Conservation (phyloP, 78 protist species). For the Blattamonas nauphoetae region DNA sequence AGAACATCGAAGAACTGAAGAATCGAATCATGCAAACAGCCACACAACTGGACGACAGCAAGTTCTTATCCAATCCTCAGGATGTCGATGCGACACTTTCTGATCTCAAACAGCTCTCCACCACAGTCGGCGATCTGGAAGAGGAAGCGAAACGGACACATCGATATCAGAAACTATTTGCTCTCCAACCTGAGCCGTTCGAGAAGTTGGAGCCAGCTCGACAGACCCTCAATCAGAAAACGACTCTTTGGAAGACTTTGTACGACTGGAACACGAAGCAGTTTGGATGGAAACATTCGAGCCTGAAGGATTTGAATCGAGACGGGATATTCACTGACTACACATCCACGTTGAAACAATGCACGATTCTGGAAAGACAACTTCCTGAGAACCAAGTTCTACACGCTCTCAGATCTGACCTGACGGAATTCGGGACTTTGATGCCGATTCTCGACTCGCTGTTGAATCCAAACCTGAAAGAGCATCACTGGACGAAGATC, state of each 20-base stretch:
- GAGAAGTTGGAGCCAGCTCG: no score
- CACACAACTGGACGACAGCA: no score
- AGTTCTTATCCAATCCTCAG: no score
- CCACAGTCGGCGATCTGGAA: no score
- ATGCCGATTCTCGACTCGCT: conserved; percentile 29
- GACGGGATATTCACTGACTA: neutral
- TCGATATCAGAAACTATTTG: no score
- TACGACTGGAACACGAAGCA: conserved; percentile 4
- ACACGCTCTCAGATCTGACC: neutral
- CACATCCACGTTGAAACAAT: neutral
- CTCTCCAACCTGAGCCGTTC: no score
- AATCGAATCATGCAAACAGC: no score
- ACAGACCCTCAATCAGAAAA: no score
- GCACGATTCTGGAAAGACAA: neutral
- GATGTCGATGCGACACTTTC: no score
- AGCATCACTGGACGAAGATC: conserved; percentile 34
- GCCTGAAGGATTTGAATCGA: conserved; percentile 6
- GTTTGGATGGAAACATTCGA: neutral
- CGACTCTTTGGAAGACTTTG: conserved; percentile 9
- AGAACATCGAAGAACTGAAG: no score
- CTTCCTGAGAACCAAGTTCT: neutral
- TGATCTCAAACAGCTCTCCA: no score
- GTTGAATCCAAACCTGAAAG: conserved; percentile 22
- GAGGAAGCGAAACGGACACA: no score
- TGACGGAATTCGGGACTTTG: conserved; percentile 12